phyloP scores from a whole-genome alignment of 116 monocot species.

The Phalaenopsis hybrid region DNA sequence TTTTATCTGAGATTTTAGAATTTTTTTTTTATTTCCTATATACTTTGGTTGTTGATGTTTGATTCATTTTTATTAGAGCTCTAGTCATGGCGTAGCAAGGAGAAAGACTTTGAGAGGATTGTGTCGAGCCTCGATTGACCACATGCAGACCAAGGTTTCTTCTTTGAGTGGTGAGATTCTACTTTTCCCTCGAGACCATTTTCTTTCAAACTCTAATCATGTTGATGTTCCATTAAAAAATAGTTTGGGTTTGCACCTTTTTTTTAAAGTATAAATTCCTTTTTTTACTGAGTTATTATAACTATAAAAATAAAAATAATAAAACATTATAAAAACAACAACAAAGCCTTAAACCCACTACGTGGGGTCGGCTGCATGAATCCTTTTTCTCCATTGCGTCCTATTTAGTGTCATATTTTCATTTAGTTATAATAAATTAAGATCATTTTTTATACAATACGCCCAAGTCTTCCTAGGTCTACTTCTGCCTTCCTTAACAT shows the following conservation, averaged over 20 bases:
- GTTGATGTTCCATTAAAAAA: not conserved
- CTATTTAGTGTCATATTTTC: too few species aligned
- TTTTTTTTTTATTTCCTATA: not conserved
- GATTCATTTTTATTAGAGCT: conserved; percentile 6
- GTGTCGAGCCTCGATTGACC: not conserved
- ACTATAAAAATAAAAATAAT: too few species aligned
- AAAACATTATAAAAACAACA: too few species aligned
- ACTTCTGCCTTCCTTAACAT: too few species aligned
- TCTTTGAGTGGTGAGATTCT: conserved; percentile 2
- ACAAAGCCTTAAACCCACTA: too few species aligned
- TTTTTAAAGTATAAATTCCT: not conserved
- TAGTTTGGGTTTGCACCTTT: not conserved
- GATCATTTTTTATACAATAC: too few species aligned
- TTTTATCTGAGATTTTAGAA: too few species aligned
- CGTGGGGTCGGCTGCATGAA: too few species aligned
- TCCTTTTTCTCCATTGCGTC: too few species aligned
- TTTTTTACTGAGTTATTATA: not conserved
- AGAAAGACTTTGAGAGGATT: not conserved
- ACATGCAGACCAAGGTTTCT: not conserved
- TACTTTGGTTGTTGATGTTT: not conserved
- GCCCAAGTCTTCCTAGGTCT: too few species aligned
- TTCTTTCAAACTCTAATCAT: not conserved
- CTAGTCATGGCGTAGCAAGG: not conserved
- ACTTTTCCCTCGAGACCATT: not conserved
- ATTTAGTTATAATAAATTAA: too few species aligned